Base-by-base conservation (phyloP, 208 protist genomes). In the Leishmania aethiopica region DNA sequence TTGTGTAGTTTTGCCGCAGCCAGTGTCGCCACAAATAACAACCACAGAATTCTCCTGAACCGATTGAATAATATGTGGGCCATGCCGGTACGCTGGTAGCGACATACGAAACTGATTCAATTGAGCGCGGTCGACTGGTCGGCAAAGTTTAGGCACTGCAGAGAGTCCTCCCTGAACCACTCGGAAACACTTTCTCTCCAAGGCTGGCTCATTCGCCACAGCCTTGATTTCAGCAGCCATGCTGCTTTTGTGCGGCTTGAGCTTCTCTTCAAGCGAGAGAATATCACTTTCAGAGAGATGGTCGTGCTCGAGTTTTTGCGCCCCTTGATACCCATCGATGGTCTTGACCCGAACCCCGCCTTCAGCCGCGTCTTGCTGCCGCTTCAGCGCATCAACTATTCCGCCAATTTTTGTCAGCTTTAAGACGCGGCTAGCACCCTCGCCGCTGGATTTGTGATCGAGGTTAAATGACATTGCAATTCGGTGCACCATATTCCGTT, bases 1-100 rank as follows among this genome's bases (percentile, higher is more conserved):
- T 89, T 99, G 97, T 28, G 98, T 99, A 8, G 97, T 99, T 84
- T 99, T 99, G 57, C 99, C 99, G 51, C 96, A 99, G 45, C 99
- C 99, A 5, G 99, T 99, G 75, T 99, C 99, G 49, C 99, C 98
- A 78, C 98, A 97, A 8, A 99, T 89, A 55, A 98, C 81, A 55
- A 94, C 78, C 4, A 97, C 91, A 77, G 87, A 84, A 62, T 93
- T 96, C 1, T 88, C 75, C 35, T 78, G 79, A n/a, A 98, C 86
- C 25, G 86, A 79, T 47, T 85, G 66, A 67, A 97, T 75, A 62
- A 98, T 94, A 35, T 93, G 82, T 47, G 83, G 80, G 47, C 87
- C 80, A 60, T 84, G 78, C 47, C 80, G 84, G 57, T 90, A 95
- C 6, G 94, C 82, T 8, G 94, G 94, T 22, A 97, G 86, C 11